A percentile compares a stretch with the other conserved stretches of the same genome.
Conservation (phyloP, 345 rosid species). For the Bretschneidera sinensis region DNA sequence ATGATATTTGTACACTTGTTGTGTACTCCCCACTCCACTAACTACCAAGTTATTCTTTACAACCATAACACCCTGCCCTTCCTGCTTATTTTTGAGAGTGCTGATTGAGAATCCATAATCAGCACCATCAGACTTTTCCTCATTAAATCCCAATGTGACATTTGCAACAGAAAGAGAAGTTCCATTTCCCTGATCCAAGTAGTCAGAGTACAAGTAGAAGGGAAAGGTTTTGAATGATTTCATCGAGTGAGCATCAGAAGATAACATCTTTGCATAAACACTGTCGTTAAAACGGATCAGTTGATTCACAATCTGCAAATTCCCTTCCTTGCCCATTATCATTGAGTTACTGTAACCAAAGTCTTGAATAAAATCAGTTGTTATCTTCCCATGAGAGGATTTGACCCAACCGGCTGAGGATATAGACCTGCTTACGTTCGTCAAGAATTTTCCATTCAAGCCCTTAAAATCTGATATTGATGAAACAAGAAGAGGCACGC, state of each 20-base stretch:
- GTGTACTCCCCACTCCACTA: constrained; percentile 45
- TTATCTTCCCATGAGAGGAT: constrained; percentile 59
- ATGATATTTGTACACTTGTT: constrained; percentile 47
- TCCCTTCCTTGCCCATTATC: constrained; percentile 45
- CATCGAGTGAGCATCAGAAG: constrained; percentile 16
- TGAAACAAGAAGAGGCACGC: constrained; percentile 33
- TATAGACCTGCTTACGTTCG: constrained; percentile 47
- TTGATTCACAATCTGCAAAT: constrained; percentile 60
- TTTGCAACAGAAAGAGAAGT: constrained; percentile 31
- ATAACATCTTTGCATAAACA: constrained; percentile 27
- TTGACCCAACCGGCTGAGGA: constrained; percentile 55
- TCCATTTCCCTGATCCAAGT: constrained; percentile 32
- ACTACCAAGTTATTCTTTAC: constrained; percentile 46
- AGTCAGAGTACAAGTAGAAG: constrained; percentile 31
- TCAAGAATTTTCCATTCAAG: constrained; percentile 52
- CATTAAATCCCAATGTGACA: constrained; percentile 53
- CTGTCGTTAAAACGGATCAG: constrained; percentile 44
- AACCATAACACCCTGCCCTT: constrained; percentile 41
- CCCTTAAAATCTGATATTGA: constrained; percentile 39
- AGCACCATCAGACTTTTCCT: constrained; percentile 32
- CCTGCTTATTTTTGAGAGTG: constrained; percentile 52
- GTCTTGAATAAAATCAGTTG: constrained; percentile 42
- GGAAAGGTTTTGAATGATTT: constrained; percentile 50
- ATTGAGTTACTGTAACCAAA: constrained; percentile 53
- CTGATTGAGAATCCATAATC: constrained; percentile 16